phyloP scores from a whole-genome alignment of 2,329 filamentous ascomycete genomes.

The Setomelanomma holmii region DNA sequence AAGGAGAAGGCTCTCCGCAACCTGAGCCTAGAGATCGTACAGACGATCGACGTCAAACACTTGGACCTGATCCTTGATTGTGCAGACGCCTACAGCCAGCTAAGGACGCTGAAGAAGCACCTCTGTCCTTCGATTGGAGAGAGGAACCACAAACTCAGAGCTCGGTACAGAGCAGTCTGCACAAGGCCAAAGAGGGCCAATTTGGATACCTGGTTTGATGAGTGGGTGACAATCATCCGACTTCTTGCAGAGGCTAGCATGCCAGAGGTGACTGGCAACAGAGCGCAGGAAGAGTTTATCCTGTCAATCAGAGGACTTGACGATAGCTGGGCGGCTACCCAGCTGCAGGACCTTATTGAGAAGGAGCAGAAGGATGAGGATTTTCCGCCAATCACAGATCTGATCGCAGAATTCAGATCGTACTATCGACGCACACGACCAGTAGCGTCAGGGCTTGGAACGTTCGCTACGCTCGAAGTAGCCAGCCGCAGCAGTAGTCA shows the following conservation, averaged over 20 bases:
- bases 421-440: background rate
- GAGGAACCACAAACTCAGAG: background rate
- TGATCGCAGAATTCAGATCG: background rate
- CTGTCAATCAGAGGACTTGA: slow-evolving; percentile 2
- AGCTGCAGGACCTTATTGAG: slow-evolving; percentile 4
- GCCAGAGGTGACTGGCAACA: background rate
- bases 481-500: background rate
- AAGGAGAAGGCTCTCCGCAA: background rate
- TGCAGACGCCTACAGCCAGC: background rate
- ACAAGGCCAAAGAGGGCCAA: background rate
- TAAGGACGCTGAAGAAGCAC: slow-evolving; percentile 1
- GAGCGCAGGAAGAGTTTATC: background rate
- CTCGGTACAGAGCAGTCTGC: background rate
- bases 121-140: background rate
- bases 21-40: background rate
- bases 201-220: background rate
- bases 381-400: background rate
- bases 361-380: slow-evolving; percentile 1
- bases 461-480: background rate
- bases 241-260: background rate
- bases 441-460: background rate
- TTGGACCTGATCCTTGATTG: background rate
- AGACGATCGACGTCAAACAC: background rate
- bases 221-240: background rate
- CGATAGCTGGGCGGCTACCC: slow-evolving; percentile 2